A percentile compares a stretch with the other conserved stretches of the same genome.
These are phyloP conservation scores for Ceratocystis alfenasii DNA, from an alignment of 2,329 filamentous ascomycete species.

Conservation along the genomic window DNA sequence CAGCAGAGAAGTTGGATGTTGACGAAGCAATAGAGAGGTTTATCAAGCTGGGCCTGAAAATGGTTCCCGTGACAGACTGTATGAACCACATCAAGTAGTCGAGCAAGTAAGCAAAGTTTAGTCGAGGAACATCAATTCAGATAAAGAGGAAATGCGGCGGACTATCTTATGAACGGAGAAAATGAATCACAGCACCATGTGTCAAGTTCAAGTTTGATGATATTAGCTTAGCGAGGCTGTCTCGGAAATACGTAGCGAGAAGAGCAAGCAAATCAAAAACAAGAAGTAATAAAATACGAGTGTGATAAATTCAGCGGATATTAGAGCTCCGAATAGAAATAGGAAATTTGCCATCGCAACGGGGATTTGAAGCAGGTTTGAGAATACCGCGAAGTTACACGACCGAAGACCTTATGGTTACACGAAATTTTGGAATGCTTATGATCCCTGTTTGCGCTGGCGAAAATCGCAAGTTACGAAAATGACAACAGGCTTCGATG, in stretches of 20 bases:
- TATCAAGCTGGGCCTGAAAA: not conserved
- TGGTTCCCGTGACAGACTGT: not conserved
- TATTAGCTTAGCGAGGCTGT: not conserved
- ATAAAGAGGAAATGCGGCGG: too few species aligned
- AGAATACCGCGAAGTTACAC: not conserved
- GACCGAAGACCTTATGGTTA: not conserved
- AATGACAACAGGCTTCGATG: conserved; percentile 20
- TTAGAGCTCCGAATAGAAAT: too few species aligned
- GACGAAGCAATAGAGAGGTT: not conserved
- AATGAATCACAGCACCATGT: too few species aligned
- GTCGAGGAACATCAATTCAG: too few species aligned
- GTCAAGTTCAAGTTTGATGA: not conserved
- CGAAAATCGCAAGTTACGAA: not conserved
- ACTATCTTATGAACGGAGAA: too few species aligned
- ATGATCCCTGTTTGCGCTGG: not conserved
- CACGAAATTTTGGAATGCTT: not conserved
- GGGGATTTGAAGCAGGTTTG: too few species aligned
- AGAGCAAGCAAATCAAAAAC: not conserved
- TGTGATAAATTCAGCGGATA: not conserved
- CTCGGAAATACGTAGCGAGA: not conserved
- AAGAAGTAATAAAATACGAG: not conserved
- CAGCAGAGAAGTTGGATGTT: conserved; percentile 1
- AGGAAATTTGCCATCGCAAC: too few species aligned
- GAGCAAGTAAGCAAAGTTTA: not conserved
- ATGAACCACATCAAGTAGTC: not conserved